phyloP scores from a whole-genome alignment of 139 green algal genomes.

The Parachlorella kessleri region DNA sequence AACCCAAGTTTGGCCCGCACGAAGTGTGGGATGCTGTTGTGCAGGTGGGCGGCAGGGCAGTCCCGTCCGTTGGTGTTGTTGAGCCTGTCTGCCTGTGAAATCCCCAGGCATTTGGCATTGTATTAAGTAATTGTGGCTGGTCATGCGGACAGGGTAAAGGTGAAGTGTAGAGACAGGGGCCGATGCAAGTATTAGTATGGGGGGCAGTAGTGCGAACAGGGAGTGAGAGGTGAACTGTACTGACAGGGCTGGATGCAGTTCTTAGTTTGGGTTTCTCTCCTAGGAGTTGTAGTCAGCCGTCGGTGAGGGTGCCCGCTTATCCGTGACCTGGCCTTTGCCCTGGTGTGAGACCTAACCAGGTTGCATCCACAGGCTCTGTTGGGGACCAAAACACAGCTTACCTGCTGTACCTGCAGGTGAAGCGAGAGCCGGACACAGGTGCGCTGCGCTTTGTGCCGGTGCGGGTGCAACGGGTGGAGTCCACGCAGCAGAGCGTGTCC shows the following conservation, averaged over 20 bases:
- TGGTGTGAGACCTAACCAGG: not conserved
- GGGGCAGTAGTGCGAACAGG: not conserved
- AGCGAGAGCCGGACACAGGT: constrained; percentile 6
- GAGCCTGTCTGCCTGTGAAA: too few species aligned
- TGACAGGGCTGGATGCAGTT: not conserved
- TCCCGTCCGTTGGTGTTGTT: too few species aligned
- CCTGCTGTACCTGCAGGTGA: not conserved
- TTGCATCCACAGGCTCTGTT: not conserved
- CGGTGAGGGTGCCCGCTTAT: too few species aligned
- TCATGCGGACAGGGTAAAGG: not conserved
- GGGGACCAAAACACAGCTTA: not conserved
- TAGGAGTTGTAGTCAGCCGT: not conserved
- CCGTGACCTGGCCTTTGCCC: too few species aligned
- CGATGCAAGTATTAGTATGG: not conserved
- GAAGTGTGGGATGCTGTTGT: constrained; percentile 17
- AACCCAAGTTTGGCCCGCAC: constrained; percentile 2
- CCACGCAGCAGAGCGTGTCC: constrained; percentile 2
- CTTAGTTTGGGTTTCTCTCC: too few species aligned
- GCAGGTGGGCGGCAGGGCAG: not conserved
- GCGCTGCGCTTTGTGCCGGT: constrained; percentile 25
- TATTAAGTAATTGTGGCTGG: not conserved
- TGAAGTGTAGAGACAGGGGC: not conserved
- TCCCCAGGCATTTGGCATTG: not conserved
- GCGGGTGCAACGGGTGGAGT: constrained; percentile 5
- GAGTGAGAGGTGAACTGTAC: not conserved